Base-by-base conservation (phyloP, 177 flowering plant genomes). In the Telopea speciosissima region DNA sequence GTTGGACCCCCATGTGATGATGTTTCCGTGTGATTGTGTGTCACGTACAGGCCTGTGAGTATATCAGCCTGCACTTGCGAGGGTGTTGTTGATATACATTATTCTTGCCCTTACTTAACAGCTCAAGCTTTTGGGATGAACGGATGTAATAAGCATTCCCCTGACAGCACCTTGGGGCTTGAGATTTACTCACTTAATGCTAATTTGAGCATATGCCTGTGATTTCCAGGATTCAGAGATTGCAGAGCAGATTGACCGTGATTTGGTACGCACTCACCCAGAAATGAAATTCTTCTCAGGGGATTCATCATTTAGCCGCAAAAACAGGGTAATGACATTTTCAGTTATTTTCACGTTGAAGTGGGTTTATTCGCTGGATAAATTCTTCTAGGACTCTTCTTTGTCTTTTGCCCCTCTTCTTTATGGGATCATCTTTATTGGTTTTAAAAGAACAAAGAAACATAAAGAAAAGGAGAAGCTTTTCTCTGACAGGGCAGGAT, bases 241-340 rank as follows among this genome's bases (percentile, higher is more conserved):
- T 63, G 77, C 76, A 66, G 86, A 85, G 66, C 93, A 87, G 81
- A 89, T 88, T 75, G 89, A 89, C 68, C 91, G 90, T 67, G 94
- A 89, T 73, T 71, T 89, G 76, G 83, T 76, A 66, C 90, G 94
- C 16, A 89, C 94, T 22, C 91, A 87, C 66, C 90, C 94, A 24
- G 87, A 85, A 17, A 67, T 85, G 73, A 78, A 75, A 70, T 87
- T 89, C 75, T 89, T 87, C 70, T 83, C 93, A 22, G 90, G 81
- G 68, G 86, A 87, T 5, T 68, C 88, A 36, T 72, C 86, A 69
- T 72, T 76, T 70, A 80, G 90, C 72, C 74, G 72, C 44, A 83
- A 79, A 71, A 76, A 78, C 66, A 77, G 82, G 88, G 94, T 87
- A 79, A 8, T 19, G 19, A 12, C 16, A 72, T 72, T 72, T 61